Evolutionary conservation across 2,329 filamentous ascomycete species (phyloP).

Genomic region (Aspergillus brasiliensis): DNA sequence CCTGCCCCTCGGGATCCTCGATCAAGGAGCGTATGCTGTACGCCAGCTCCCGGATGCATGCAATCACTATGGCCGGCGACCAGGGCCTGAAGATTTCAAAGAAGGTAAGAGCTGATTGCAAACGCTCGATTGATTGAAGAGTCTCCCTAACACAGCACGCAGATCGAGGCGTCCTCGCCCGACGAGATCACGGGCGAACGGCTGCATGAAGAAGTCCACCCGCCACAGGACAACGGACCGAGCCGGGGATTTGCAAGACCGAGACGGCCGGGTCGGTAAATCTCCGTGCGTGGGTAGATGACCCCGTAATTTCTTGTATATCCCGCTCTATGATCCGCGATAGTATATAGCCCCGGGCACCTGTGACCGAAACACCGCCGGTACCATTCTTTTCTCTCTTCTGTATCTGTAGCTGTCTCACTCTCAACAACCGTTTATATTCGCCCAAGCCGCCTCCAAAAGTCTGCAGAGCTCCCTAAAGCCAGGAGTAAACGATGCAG

Average conservation of each 20-base stretch:
- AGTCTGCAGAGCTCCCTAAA: background rate
- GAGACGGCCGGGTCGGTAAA: constrained; percentile 60
- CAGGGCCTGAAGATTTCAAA: constrained; percentile 61
- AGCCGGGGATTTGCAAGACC: constrained; percentile 63
- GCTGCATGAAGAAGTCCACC: constrained; percentile 57
- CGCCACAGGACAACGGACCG: constrained; percentile 49
- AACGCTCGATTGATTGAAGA: constrained; percentile 7
- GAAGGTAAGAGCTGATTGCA: constrained; percentile 45
- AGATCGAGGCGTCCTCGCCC: constrained; percentile 62
- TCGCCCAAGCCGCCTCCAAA: background rate
- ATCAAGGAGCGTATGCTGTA: constrained; percentile 69
- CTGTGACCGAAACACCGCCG: background rate
- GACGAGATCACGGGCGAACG: constrained; percentile 58
- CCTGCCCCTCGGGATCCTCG: constrained; percentile 61
- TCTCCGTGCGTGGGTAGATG: background rate
- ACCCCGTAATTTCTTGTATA: constrained; percentile 1
- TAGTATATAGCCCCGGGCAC: constrained; percentile 11
- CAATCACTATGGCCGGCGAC: constrained; percentile 56
- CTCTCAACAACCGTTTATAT: constrained; percentile 12
- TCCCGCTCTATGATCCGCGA: constrained; percentile 3
- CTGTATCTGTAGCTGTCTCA: constrained; percentile 1
- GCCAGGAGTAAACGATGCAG: constrained; percentile 8
- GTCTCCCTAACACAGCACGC: constrained; percentile 22
- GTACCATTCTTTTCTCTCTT: background rate
- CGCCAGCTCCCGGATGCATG: constrained; percentile 58